Base-by-base conservation (phyloP, 2,329 filamentous ascomycete genomes). In the Aspergillus sp. region DNA sequence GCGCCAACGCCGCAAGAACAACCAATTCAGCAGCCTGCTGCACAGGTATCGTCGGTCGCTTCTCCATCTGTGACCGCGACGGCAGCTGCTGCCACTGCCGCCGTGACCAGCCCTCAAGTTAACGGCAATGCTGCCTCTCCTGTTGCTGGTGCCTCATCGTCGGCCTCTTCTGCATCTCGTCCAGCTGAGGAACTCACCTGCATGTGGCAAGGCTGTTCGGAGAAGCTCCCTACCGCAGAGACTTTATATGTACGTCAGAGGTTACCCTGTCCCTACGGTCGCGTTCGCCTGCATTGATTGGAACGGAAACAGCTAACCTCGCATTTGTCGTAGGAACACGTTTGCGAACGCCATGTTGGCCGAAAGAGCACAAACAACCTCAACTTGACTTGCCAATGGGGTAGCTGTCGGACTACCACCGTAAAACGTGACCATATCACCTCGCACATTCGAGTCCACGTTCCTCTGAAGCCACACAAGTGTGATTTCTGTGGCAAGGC, bases 371-470 rank as follows among this genome's bases (percentile, higher is more conserved):
- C 95, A 72, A 98, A 98, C 82, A 99, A 99, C 79, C 83, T 99
- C 71, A 98, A 95, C 77, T 79, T 99, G 73, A 97, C 92, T 55
- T 99, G 95, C 79, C 91, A 96, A 74, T 99, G 95, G 95, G 95
- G 93, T 68, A 90, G 89, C 64, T 99, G 95, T 81, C 88, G 92
- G 63, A 98, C 93, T 21, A 97, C 93, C 48, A 98, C 93, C 2
- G 93, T 98, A 74, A 98, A 99, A 84, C 91, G 95, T 70, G 95
- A 98, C 71, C 95, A 99, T 80, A 99, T 99, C 77, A 99, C 95
- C 51, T 98, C 95, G 51, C 95, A 99, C 78, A 97, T 99, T 69
- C 91, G 95, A 64, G 95, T 98, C 54, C 95, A 99, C 75, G 93
- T 99, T n/a, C 95, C 95, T 1, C 82, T 99, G 61, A 99, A 99